Base-by-base conservation (phyloP, 805 yeast species). In the Spathaspora boniae region DNA sequence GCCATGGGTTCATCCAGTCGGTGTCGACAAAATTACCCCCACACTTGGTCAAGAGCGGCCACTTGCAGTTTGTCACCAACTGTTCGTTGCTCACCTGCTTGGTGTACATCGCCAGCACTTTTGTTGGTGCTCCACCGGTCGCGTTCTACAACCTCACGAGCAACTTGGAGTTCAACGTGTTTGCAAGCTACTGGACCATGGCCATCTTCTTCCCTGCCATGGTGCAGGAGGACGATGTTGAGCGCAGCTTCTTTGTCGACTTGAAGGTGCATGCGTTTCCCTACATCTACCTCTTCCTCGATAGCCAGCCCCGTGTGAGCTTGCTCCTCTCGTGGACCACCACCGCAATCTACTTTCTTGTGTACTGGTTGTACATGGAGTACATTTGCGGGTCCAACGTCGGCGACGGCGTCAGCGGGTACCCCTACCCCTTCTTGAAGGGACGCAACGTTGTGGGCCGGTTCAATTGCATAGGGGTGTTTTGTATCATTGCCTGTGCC, bases 261-360 rank as follows among this genome's bases (percentile, higher is more conserved):
- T 31, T 53, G n/a, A 39, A 51, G 34, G 48, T 54, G 24, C 61
- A 56, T 35, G 31, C 50, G n/a, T 42, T 52, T 18, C 61, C 61
- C 3, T 56, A 48, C 34, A n/a, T 47, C 3, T 40, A 46, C 31
- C 40, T 54, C 27, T 19, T 53, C 15, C 26, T 9, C 17, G 40
- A 26, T 31, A 36, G n/a, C 9, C 24, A 20, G 3, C 17, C 25
- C 7, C 22, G 15, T 11, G 12, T 11, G 8, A 27, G 22, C 36
- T 31, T 29, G 17, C 14, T 12, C n/a, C 26, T 29, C 7, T 29
- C 42, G n/a, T 12, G 33, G 20, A 20, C 26, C 6, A n/a, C 25
- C 7, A 32, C 48, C 3, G 19, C 40, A 6, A 30, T 9, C 4
- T 20, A 26, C 21, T 36, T 30, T n/a, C 33, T 29, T 7, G n/a